Base-by-base conservation (phyloP, 257 asterid genomes). In the Lycium ferocissimum region DNA sequence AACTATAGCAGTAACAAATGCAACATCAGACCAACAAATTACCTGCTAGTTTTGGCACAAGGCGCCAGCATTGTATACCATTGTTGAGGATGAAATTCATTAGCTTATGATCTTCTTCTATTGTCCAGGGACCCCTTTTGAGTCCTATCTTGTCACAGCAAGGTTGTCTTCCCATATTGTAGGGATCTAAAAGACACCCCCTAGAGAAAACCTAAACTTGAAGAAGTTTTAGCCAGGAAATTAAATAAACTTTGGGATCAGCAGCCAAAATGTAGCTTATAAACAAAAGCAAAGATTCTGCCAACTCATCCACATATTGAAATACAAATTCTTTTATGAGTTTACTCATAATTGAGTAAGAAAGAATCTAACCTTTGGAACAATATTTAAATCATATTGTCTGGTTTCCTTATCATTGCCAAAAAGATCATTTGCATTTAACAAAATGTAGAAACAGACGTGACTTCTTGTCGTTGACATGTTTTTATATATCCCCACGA, bases 21-120 rank as follows among this genome's bases (percentile, higher is more conserved):
- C 5, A 40, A 40, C 3, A 40, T 5, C 5, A 2, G 45, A 26
- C 33, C 33, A 26, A 26, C 33, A 0, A 26, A 26, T 47, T 85
- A 92, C 98, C 98, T 85, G 98, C 96, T 7, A 92, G 90, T 85
- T 95, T 92, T 1, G 98, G 98, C 53, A 95, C 95, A 17, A 94
- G 90, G 10, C 97, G 90, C 98, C 98, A 95, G 13, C 97, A 94
- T 84, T 94, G 94, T 62, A 94, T 94, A 3, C 98, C 98, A 85
- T 94, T 94, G 85, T 89, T 92, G 91, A 94, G 95, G 87, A 95
- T 94, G 92, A 93, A 95, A 78, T 85, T 90, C 95, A 94, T 89
- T 57, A 95, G 96, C 94, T 92, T 94, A 51, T 91, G 89, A 83
- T 95, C 98, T 89, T 95, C 98, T 87, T 95, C 96, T 54, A 90